Base-by-base conservation (phyloP, 345 rosid genomes). In the Rhizophora mangle region DNA sequence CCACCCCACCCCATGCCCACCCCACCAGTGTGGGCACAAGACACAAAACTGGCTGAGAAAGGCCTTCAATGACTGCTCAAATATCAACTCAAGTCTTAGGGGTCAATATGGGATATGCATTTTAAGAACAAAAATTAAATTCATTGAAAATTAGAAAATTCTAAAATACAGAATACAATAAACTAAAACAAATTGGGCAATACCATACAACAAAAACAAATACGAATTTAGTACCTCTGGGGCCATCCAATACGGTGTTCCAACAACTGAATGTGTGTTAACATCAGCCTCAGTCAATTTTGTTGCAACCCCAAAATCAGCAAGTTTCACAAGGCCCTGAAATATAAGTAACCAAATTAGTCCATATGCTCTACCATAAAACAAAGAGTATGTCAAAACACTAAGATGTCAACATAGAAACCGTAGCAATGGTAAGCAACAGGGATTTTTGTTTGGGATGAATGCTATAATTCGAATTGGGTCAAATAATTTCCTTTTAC, bases 221-320 rank as follows among this genome's bases (percentile, higher is more conserved):
- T 5, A 62, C 5, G 36, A 74, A 65, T 49, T 55, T 60, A 65
- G 60, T 81, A 96, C 99, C 97, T 96, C 98, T 18, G 99, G 99
- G 68, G 99, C 99, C 99, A 95, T 95, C 99, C 99, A 95, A 57
- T 92, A 95, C 62, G 99, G 99, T 52, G 96, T 89, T 79, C 98
- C 99, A 78, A 88, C 98, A 72, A 95, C 98, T 29, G 98, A 92
- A 79, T 87, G 97, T 27, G 99, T 95, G 78, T 92, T 90, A 63
- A 89, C 87, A 84, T 95, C 98, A 78, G 99, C 97, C 83, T 95
- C 99, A 34, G 88, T 95, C 68, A 95, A 82, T 83, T 95, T 95
- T 68, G 99, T 95, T 15, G 99, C 99, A 73, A 95, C 99, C 76
- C 99, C 99, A 85, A 95, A 95, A 83, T 92, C 99, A 83, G 99